Conservation (phyloP, 352 stramenopile species). For the Phytopythium kandeliae region DNA sequence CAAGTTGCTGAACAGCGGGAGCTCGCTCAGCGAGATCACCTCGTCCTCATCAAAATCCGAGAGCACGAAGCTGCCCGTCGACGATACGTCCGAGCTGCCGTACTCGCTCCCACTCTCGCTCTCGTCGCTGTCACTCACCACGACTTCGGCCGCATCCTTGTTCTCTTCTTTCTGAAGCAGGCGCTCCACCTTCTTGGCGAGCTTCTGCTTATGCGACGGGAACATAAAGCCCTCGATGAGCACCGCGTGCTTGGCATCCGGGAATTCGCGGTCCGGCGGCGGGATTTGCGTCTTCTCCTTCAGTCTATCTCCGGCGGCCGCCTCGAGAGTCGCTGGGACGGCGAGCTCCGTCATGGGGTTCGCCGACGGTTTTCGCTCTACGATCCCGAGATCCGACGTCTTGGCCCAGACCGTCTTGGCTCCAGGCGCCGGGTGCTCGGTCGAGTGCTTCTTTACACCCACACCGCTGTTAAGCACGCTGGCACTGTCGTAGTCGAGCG, state of each 20-base stretch:
- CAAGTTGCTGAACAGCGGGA: conserved; percentile 65
- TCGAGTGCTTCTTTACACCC: conserved; percentile 1
- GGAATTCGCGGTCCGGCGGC: conserved; percentile 42
- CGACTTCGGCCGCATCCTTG: conserved; percentile 34
- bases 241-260: conserved; percentile 45
- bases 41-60: conserved; percentile 72
- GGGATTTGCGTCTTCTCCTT: conserved; percentile 37
- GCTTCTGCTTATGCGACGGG: conserved; percentile 65
- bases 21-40: conserved; percentile 58
- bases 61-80: conserved; percentile 45
- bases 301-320: conserved; percentile 13
- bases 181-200: conserved; percentile 69
- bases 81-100: conserved; percentile 41
- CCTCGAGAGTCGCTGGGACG: conserved; percentile 12
- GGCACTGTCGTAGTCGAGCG: conserved; percentile 49
- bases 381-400: conserved; percentile 55
- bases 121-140: conserved; percentile 75
- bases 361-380: conserved; percentile 39
- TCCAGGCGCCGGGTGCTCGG: conserved; percentile 20
- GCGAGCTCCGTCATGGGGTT: conserved; percentile 23
- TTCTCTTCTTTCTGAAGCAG: conserved; percentile 24
- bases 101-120: conserved; percentile 47
- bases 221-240: conserved; percentile 85
- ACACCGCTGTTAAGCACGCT: conserved; percentile 7
- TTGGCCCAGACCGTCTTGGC: conserved; percentile 71